Percentiles rank a stretch among this genome's conserved stretches.
phyloP scores from a whole-genome alignment of 2,329 filamentous ascomycete species.

The Dothideomycetes sp. region DNA sequence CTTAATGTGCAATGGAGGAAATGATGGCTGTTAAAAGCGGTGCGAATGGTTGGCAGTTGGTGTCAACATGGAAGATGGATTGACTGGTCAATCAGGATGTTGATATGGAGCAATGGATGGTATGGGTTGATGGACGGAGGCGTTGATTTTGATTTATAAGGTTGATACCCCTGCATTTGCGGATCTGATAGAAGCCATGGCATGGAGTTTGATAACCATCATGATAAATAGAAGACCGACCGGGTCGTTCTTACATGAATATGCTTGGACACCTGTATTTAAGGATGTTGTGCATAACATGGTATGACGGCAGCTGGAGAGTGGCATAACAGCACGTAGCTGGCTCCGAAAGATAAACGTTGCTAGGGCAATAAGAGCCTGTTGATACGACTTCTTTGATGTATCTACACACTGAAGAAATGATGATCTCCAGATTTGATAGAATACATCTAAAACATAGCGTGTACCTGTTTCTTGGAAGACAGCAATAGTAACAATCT shows the following conservation, averaged over 20 bases:
- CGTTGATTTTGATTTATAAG: not conserved
- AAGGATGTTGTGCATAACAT: not conserved
- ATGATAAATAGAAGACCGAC: constrained; percentile 9
- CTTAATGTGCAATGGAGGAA: constrained; percentile 5
- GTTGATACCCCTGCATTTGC: constrained; percentile 12
- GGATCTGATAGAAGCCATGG: constrained; percentile 6
- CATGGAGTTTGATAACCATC: too few species aligned
- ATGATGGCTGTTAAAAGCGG: not conserved
- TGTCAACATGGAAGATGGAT: constrained; percentile 9
- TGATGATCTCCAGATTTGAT: too few species aligned
- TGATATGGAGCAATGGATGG: not conserved
- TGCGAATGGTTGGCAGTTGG: not conserved
- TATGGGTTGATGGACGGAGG: not conserved
- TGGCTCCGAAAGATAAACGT: not conserved
- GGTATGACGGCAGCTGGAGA: not conserved
- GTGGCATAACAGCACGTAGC: not conserved
- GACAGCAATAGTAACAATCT: constrained; percentile 9
- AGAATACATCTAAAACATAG: too few species aligned
- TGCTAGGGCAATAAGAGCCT: not conserved
- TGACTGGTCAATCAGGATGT: not conserved
- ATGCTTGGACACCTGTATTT: not conserved
- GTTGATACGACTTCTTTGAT: constrained; percentile 4
- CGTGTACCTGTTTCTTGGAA: not conserved
- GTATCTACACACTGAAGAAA: not conserved
- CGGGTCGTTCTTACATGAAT: not conserved